phyloP scores from a whole-genome alignment of 129 eudicot genomes.

The Lonicera japonica region DNA sequence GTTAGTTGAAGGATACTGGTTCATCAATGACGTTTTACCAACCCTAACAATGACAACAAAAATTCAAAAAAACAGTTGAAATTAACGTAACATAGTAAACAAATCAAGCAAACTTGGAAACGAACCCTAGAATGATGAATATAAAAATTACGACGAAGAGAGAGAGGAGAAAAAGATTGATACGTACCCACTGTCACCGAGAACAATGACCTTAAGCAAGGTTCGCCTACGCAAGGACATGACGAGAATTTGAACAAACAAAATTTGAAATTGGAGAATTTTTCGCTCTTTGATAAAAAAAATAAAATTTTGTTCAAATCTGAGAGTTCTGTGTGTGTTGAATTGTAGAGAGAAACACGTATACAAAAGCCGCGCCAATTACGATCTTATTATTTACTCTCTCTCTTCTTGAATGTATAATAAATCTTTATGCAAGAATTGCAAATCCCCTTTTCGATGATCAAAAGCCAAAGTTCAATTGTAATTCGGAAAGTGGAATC shows the following conservation, averaged over 20 bases:
- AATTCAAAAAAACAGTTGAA: neutral
- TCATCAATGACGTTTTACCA: constrained; percentile 96
- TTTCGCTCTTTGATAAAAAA: neutral
- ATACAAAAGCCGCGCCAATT: too few species aligned
- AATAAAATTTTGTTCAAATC: too few species aligned
- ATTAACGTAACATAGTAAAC: too few species aligned
- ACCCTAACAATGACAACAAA: constrained; percentile 51
- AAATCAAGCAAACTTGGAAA: constrained; percentile 10
- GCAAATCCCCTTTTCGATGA: too few species aligned
- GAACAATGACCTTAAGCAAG: constrained; percentile 93
- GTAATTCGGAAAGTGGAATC: too few species aligned
- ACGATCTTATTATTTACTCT: too few species aligned
- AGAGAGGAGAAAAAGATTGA: neutral
- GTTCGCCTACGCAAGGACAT: constrained; percentile 76
- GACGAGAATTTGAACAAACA: neutral
- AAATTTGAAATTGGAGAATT: neutral
- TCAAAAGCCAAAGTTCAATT: too few species aligned
- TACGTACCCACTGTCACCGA: constrained; percentile 86
- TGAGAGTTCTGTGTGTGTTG: too few species aligned
- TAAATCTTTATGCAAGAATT: too few species aligned
- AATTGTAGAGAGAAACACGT: too few species aligned
- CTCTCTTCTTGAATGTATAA: too few species aligned
- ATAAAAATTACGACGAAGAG: neutral
- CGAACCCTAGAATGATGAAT: constrained; percentile 16
- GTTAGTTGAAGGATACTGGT: constrained; percentile 69